Evolutionary conservation across 2,329 filamentous ascomycete genomes (phyloP).

Genomic region (Epichloe scottii): DNA sequence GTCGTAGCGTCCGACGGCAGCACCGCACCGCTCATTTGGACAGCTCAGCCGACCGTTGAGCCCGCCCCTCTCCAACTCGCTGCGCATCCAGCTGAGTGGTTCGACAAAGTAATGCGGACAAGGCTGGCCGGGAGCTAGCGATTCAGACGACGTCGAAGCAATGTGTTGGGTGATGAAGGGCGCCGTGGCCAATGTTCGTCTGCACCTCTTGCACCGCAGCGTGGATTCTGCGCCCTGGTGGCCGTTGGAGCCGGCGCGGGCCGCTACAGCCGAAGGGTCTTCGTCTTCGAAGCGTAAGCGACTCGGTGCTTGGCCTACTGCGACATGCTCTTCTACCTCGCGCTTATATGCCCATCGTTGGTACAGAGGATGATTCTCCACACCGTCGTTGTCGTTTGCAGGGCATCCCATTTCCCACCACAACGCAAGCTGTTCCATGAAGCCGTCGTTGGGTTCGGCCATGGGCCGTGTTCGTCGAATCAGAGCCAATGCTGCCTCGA

Average conservation of each 20-base stretch:
- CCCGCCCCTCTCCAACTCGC: constrained; percentile 65
- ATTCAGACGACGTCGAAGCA: neutral
- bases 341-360: constrained; percentile 54
- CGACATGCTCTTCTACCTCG: constrained; percentile 45
- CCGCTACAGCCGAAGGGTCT: constrained; percentile 19
- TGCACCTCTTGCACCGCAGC: constrained; percentile 83
- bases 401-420: constrained; percentile 84
- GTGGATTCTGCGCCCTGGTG: constrained; percentile 11
- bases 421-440: constrained; percentile 76
- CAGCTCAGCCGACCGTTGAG: constrained; percentile 78
- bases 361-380: constrained; percentile 61
- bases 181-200: constrained; percentile 45
- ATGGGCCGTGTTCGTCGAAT: constrained; percentile 60
- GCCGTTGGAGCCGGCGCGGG: neutral
- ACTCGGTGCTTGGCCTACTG: constrained; percentile 67
- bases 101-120: constrained; percentile 89
- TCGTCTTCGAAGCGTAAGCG: constrained; percentile 76
- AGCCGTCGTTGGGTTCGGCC: constrained; percentile 82
- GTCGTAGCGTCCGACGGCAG: constrained; percentile 82
- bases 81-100: constrained; percentile 88
- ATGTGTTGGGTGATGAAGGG: constrained; percentile 56
- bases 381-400: constrained; percentile 23
- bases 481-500: constrained; percentile 50
- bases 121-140: constrained; percentile 5
- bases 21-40: constrained; percentile 63